Evolutionary conservation across 768 basidiomycete genomes (phyloP), one percentile per base, ranked within the genome.

Genomic region (Glaciozyma martinii): DNA sequence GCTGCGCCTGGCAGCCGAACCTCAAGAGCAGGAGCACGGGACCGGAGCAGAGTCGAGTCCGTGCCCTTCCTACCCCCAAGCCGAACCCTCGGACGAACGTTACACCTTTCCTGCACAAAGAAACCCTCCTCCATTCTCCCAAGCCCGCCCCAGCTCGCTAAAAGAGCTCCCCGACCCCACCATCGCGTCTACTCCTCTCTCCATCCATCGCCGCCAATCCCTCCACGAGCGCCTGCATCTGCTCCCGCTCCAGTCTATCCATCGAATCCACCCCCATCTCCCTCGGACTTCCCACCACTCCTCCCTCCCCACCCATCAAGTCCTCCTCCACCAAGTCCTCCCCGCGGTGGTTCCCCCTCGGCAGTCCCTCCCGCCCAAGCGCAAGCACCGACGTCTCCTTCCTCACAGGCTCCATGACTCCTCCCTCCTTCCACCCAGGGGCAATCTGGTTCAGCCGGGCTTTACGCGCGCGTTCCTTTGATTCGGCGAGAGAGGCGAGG

Each of bases 201-300:
- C 60, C 60, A 12, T 62, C 65, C 46, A 52, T 49, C 25, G 80
- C 78, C 59, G 85, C 84, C 75, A 93, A 78, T 68, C 86, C 85
- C 71, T 88, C 83, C n/a, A 90, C 88, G 33, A 91, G 76, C 67
- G 87, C 84, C 57, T 88, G 85, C 87, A 92, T 89, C 21, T 86
- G 85, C 44, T 85, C 84, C 67, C 76, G 79, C 23, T 75, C 70
- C 30, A 68, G 61, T 9, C 50, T 56, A 33, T 70, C 63, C 68
- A 49, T 52, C 52, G 29, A 53, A 47, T 19, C 57, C 3, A 21
- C 32, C 40, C 63, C 67, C 61, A 55, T 56, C 47, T 52, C 43
- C 1, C 50, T 33, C 3, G 32, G 32, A 19, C 32, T 37, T 18
- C 57, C 60, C 19, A 49, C 21, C 16, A 53, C 40, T 53, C 47